Conservation (phyloP, 805 yeast species). For the Wickerhamomyces chambardii region DNA sequence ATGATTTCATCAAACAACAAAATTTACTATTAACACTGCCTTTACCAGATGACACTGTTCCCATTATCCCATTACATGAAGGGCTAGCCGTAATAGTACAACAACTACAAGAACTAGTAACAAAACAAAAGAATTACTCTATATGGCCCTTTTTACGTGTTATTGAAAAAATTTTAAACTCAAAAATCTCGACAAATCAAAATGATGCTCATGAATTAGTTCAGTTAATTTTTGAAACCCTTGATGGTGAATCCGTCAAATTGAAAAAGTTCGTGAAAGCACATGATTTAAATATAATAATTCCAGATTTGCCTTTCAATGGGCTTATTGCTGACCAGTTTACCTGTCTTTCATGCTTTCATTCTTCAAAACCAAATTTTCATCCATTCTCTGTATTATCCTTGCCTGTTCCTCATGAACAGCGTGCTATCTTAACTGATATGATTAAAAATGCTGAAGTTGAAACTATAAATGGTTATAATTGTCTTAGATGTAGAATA, state of each 20-base stretch:
- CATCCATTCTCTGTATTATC: conserved; percentile 67
- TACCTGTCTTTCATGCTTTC: conserved; percentile 60
- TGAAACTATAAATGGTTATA: conserved; percentile 72
- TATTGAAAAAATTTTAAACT: conserved; percentile 63
- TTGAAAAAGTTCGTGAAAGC: conserved; percentile 24
- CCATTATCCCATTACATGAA: conserved; percentile 44
- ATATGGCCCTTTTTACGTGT: conserved; percentile 75
- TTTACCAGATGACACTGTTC: conserved; percentile 15
- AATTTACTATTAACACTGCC: conserved; percentile 5
- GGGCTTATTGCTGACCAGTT: conserved; percentile 62
- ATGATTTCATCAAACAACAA: conserved; percentile 18
- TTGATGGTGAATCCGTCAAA: conserved; percentile 53
- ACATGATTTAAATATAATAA: conserved; percentile 6
- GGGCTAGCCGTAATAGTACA: conserved; percentile 42
- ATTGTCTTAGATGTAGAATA: conserved; percentile 66
- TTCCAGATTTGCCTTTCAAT: conserved; percentile 67
- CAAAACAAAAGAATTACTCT: conserved; percentile 43
- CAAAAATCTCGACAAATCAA: conserved; percentile 71
- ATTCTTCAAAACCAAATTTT: conserved; percentile 46
- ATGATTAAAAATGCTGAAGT: conserved; percentile 48
- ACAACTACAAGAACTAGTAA: conserved; percentile 55
- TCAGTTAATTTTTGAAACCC: conserved; percentile 70
- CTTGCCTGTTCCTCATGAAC: conserved; percentile 55
- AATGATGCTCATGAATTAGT: conserved; percentile 95
- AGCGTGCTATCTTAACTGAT: conserved; percentile 36